phyloP scores from a whole-genome alignment of 1,284 basidiomycete genomes.

The Pseudozyma sp. region DNA sequence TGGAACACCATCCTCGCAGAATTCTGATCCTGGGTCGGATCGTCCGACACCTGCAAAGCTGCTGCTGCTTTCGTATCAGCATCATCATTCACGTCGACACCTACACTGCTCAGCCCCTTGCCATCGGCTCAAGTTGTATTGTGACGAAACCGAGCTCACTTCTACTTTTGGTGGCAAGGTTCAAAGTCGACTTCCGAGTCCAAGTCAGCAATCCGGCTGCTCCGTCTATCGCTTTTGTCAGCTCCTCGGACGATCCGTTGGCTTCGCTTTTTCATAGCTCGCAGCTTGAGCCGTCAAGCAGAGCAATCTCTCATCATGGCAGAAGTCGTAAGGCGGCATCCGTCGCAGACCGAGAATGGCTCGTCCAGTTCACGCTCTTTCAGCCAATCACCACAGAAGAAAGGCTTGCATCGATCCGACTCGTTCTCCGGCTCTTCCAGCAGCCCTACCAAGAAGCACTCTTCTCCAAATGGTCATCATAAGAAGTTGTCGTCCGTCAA shows the following conservation, averaged over 20 bases:
- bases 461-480: constrained; percentile 18
- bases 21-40: constrained; percentile 6
- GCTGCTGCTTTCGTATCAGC: neutral
- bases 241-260: neutral
- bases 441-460: constrained; percentile 20
- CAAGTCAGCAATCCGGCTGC: no score
- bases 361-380: constrained; percentile 33
- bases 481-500: constrained; percentile 5
- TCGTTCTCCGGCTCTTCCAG: constrained; percentile 12
- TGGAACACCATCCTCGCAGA: no score
- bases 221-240: no score
- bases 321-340: constrained; percentile 38
- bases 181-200: no score
- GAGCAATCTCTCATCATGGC: constrained; percentile 29
- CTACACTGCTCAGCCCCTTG: no score
- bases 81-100: neutral
- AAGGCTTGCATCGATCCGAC: constrained; percentile 27
- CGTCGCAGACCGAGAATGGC: constrained; percentile 22
- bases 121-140: neutral
- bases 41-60: constrained; percentile 20
- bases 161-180: no score
- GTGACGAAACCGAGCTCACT: no score
- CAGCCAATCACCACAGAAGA: constrained; percentile 47
- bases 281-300: neutral
- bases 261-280: neutral